phyloP scores from a whole-genome alignment of 2,329 filamentous ascomycete genomes.

The Lasiodiplodia theobromae region DNA sequence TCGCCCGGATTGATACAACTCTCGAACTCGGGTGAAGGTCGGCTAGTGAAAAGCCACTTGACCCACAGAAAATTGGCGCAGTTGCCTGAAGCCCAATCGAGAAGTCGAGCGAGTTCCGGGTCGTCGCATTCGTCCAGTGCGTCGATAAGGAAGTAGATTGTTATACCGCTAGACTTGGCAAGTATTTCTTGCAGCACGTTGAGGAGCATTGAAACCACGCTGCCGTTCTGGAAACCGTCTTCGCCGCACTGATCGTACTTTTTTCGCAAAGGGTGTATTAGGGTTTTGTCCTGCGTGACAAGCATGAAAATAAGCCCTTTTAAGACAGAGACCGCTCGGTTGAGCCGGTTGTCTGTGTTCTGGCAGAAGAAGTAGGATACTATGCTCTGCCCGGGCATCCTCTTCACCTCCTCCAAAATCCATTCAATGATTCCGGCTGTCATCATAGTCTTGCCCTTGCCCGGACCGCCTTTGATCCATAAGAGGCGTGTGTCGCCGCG shows the following conservation, averaged over 20 bases:
- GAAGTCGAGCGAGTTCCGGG: not conserved
- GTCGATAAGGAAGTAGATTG: conserved; percentile 39
- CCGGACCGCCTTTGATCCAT: conserved; percentile 50
- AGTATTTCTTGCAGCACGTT: conserved; percentile 35
- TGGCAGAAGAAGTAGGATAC: conserved; percentile 39
- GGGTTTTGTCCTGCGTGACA: conserved; percentile 30
- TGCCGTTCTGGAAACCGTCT: conserved; percentile 29
- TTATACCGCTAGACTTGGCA: conserved; percentile 28
- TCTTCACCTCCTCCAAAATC: not conserved
- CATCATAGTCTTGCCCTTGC: conserved; percentile 45
- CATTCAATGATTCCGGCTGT: conserved; percentile 40
- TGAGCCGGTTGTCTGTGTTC: conserved; percentile 37
- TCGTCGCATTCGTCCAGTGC: conserved; percentile 41
- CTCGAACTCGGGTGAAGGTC: not conserved
- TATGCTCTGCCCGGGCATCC: conserved; percentile 2
- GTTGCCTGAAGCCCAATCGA: not conserved
- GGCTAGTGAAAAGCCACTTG: not conserved
- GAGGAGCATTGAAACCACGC: conserved; percentile 35
- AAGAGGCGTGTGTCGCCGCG: conserved; percentile 39
- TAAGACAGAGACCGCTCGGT: conserved; percentile 37
- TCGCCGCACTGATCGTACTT: conserved; percentile 31
- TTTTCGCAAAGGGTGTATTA: conserved; percentile 32
- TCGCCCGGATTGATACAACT: conserved; percentile 36
- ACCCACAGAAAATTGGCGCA: not conserved
- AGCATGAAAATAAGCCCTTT: conserved; percentile 39